Base-by-base conservation (phyloP, 2,329 filamentous ascomycete species). In the Fusarium scirpi region DNA sequence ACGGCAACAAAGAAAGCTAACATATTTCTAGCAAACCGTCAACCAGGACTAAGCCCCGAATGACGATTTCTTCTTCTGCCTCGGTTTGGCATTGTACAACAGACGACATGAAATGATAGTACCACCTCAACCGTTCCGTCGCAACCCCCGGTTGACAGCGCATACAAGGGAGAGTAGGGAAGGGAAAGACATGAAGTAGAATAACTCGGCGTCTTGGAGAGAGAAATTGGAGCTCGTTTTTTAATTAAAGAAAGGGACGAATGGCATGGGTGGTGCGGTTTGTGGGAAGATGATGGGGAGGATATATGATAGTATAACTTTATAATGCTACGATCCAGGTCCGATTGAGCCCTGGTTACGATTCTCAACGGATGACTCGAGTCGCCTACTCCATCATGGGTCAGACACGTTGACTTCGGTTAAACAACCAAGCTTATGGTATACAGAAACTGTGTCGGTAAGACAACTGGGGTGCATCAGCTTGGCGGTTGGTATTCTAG, bases 11-110 rank as follows among this genome's bases (percentile, higher is more conserved):
- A 20, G 10, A 32, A 62, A 30, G 32, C 65, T 73, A 55, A 74
- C 25, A 16, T 22, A 22, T 27, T 46, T 41, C 4, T 46, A 81
- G 79, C 78, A 80, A 80, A 81, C 79, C 45, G 79, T 81, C 30
- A 76, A 74, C 38, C 77, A 79, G 64, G 79, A 80, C 32, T 80
- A 75, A 72, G 25, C 15, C 44, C 46, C 38, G 51, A 49, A 47
- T 61, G 58, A 70, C 53, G 55, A 67, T 62, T 67, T 69, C 60
- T 61, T 67, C 53, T 67, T 69, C 53, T 54, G 58, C 66, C 64
- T 58, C 40, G 56, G 59, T 70, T 69, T 65, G 65, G 66, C 64
- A 75, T 71, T 78, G 76, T 78, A 77, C 73, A 76, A 78, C 76
- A 78, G 71, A 72, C 63, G 74, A 78, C 68, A 72, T 76, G 72